These are phyloP conservation scores for Ophiostoma himal-ulmi DNA, from an alignment of 2,329 filamentous ascomycete species.

Conservation along the genomic window DNA sequence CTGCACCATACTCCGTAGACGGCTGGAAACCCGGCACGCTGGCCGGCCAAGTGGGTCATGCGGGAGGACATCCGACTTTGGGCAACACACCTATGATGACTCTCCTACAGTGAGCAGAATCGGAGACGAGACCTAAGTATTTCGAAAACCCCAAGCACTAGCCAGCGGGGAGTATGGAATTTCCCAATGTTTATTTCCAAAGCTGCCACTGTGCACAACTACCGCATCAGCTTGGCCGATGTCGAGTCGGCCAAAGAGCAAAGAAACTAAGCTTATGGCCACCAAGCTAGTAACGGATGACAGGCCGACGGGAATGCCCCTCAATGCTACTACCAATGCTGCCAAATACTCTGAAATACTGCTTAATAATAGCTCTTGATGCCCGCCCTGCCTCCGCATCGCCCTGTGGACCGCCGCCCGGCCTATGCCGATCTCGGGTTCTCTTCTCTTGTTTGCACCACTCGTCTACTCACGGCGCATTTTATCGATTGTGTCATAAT, in stretches of 20 bases:
- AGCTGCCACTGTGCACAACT: background rate
- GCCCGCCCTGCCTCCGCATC: background rate
- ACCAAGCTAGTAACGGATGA: constrained; percentile 2
- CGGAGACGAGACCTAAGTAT: background rate
- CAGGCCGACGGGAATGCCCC: background rate
- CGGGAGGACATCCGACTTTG: background rate
- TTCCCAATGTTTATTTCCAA: too few species aligned
- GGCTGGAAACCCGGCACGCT: background rate
- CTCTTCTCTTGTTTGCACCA: background rate
- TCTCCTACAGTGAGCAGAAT: too few species aligned
- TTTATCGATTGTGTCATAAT: constrained; percentile 1
- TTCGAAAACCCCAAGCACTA: background rate
- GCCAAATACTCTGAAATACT: too few species aligned
- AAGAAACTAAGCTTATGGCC: background rate
- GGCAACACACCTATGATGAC: too few species aligned
- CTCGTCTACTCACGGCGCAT: background rate
- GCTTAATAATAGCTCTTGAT: too few species aligned
- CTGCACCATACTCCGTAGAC: background rate
- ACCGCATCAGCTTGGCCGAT: background rate
- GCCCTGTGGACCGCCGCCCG: constrained; percentile 5
- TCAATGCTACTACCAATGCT: background rate
- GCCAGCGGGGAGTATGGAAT: too few species aligned
- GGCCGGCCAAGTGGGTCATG: background rate
- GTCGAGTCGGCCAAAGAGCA: background rate
- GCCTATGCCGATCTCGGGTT: constrained; percentile 3